Evolutionary conservation across 75 land plant species (phyloP), one percentile per base, ranked within the genome.

Genomic region (Adiantum capillusveneris): DNA sequence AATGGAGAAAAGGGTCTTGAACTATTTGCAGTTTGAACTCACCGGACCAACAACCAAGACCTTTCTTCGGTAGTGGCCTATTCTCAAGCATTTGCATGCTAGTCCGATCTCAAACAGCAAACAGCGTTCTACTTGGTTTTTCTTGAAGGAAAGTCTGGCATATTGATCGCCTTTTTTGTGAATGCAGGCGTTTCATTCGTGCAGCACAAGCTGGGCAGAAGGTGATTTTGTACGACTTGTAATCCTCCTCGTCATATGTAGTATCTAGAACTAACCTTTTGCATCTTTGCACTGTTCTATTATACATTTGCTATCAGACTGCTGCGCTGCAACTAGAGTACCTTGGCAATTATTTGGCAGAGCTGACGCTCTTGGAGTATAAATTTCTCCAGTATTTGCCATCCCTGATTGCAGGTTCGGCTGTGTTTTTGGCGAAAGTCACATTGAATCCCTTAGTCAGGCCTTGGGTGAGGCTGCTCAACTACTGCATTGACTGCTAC

Each of bases 401-500:
- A 34, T 94, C 96, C 11, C 48, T 68, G 25, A 42, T 86, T 29
- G 98, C 98, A 27, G 96, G 92, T 11, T 86, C 98, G 31, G 96
- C 85, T 65, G 82, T 94, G 1, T 94, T 84, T 45, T 72, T 94
- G 31, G 91, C 98, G 11, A 83, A 84, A 73, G 74, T 88, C 77
- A 94, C 96, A 6, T 63, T 90, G 20, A 75, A 90, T 50, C 85
- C 81, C 11, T 65, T 78, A 1, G 44, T 12, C 11, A 63, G 75
- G 49, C 98, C 98, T 12, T 94, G 98, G 98, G 96, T 87, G 42
- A 53, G 59, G 11, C 14, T 14, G 2, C 20, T 22, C 7, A 36
- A 1, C 37, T 62, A 20, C 30, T 29, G 63, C 22, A 30, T n/a
- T n/a, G n/a, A n/a, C n/a, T n/a, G n/a, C n/a, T n/a, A n/a, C n/a